A percentile compares a stretch with the other conserved stretches of the same genome.
Conservation (phyloP, 768 basidiomycete genomes). For the Russula sp. region DNA sequence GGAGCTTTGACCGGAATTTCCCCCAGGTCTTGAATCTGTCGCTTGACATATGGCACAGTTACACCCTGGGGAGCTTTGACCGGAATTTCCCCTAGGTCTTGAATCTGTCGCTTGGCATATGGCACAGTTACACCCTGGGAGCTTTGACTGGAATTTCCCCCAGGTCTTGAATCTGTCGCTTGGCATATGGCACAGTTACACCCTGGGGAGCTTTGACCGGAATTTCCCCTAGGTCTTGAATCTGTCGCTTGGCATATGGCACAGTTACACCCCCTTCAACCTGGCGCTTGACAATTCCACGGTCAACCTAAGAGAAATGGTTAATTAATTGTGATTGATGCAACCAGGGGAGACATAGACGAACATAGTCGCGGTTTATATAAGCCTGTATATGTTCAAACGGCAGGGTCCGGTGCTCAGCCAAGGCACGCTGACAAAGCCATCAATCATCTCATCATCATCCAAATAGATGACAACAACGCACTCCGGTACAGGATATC, state of each 20-base stretch:
- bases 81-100: no score
- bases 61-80: slow-evolving; percentile 21
- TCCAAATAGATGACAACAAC: not conserved
- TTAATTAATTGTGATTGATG: not conserved
- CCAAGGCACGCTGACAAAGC: slow-evolving; percentile 16
- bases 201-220: slow-evolving; percentile 28
- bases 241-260: no score
- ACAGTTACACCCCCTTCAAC: no score
- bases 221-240: no score
- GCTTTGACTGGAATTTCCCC: no score
- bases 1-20: no score
- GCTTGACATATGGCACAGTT: not conserved
- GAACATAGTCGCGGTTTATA: slow-evolving; percentile 35
- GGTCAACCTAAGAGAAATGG: not conserved
- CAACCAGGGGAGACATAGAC: not conserved
- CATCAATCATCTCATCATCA: slow-evolving; percentile 3
- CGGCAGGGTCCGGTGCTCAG: slow-evolving; percentile 36
- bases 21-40: no score
- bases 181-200: no score
- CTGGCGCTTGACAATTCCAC: slow-evolving; percentile 1
- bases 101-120: no score
- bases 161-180: no score
- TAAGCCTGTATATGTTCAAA: slow-evolving; percentile 48
- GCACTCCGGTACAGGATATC: slow-evolving; percentile 41
- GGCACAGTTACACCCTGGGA: no score